phyloP scores from a whole-genome alignment of 345 rosid species.

The Corchorus olitorius region DNA sequence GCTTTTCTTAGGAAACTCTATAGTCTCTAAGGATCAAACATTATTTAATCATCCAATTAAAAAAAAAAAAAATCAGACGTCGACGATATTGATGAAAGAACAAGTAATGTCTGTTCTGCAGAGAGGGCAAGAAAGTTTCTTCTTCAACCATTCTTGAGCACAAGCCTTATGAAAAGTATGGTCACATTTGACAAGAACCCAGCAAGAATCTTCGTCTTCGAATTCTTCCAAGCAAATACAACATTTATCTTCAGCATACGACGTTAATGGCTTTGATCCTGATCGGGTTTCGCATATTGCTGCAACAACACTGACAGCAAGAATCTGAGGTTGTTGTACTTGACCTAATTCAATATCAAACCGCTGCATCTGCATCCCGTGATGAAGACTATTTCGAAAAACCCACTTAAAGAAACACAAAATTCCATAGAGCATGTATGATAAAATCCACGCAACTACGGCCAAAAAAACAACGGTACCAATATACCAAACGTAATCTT shows the following conservation, averaged over 20 bases:
- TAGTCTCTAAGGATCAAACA: not conserved
- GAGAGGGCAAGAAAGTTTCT: not conserved
- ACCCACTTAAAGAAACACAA: too few relatives aligned
- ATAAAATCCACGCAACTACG: too few relatives aligned
- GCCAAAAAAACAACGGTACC: too few relatives aligned
- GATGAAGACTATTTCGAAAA: too few relatives aligned
- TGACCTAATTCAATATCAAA: not conserved
- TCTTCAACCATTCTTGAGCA: not conserved
- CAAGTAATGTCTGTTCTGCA: not conserved
- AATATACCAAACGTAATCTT: too few relatives aligned
- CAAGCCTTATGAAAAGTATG: slow-evolving; percentile 24
- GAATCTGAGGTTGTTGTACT: not conserved
- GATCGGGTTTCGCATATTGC: not conserved
- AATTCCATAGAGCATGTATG: too few relatives aligned
- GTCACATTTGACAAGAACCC: slow-evolving; percentile 17
- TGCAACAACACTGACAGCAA: not conserved
- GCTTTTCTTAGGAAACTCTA: not conserved
- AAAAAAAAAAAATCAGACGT: too few relatives aligned
- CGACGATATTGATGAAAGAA: not conserved
- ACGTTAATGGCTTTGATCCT: not conserved
- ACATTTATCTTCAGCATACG: slow-evolving; percentile 15
- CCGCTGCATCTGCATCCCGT: too few relatives aligned
- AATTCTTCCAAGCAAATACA: slow-evolving; percentile 38
- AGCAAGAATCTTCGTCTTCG: slow-evolving; percentile 15
- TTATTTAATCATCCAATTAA: too few relatives aligned